phyloP scores from a whole-genome alignment of 139 green algal species.

The Pleodorina starrii region DNA sequence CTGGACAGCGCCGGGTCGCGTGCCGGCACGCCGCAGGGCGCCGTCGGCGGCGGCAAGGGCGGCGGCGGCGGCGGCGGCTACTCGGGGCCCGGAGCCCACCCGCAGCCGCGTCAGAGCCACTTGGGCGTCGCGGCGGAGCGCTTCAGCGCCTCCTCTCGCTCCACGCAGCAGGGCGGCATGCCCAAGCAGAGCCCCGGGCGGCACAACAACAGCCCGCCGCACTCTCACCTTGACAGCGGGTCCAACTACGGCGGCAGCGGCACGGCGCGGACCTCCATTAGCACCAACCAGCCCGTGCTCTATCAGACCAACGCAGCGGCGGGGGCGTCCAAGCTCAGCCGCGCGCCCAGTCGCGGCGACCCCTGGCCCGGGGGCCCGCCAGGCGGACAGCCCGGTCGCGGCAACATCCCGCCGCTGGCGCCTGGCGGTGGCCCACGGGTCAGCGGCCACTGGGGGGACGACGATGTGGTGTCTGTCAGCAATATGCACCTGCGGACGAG shows the following conservation, averaged over 20 bases:
- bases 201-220: constrained; percentile 31
- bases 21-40: constrained; percentile 22
- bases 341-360: constrained; percentile 54
- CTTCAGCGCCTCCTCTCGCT: constrained; percentile 19
- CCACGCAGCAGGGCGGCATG: constrained; percentile 31
- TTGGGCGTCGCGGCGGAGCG: constrained; percentile 8
- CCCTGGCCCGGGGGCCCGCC: constrained; percentile 15
- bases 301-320: constrained; percentile 53
- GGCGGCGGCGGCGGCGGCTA: background rate
- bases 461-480: background rate
- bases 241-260: background rate
- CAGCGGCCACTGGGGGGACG: constrained; percentile 43
- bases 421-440: constrained; percentile 12
- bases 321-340: constrained; percentile 24
- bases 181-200: constrained; percentile 17
- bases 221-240: constrained; percentile 10
- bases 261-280: background rate
- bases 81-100: constrained; percentile 8
- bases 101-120: constrained; percentile 32
- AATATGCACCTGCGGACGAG: constrained; percentile 6
- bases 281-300: constrained; percentile 52
- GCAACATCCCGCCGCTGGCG: constrained; percentile 29
- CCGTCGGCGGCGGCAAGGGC: background rate
- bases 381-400: background rate
- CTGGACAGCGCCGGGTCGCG: constrained; percentile 30